A percentile compares a stretch with the other conserved stretches of the same genome.
Evolutionary conservation across 805 yeast species (phyloP).

Genomic region (Pichia phayaonensis): DNA sequence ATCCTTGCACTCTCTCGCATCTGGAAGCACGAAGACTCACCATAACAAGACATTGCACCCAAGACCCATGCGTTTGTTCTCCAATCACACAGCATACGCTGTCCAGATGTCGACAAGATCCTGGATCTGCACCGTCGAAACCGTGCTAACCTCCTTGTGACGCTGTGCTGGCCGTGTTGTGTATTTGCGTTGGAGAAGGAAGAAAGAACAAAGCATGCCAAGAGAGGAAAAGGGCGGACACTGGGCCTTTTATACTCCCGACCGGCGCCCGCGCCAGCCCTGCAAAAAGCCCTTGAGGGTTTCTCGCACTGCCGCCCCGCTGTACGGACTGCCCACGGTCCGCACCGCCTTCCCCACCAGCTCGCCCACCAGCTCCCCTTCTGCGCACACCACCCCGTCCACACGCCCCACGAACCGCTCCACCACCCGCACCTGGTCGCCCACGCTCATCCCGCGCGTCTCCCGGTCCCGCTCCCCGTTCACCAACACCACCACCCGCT

Average conservation of each 20-base stretch:
- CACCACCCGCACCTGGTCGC: neutral
- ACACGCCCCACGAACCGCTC: neutral
- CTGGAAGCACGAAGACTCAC: constrained; percentile 7
- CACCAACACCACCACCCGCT: neutral
- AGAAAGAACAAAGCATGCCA: neutral
- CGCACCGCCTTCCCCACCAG: neutral
- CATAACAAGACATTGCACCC: constrained; percentile 8
- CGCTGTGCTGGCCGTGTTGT: constrained; percentile 5
- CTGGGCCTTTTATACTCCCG: neutral
- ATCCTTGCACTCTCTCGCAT: constrained; percentile 9
- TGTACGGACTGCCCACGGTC: neutral
- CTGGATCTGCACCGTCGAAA: neutral
- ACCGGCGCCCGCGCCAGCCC: neutral
- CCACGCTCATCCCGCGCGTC: neutral
- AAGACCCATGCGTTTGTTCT: constrained; percentile 4
- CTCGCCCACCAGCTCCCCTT: neutral
- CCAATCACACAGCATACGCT: neutral
- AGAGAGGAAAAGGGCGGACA: neutral
- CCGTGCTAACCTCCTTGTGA: constrained; percentile 6
- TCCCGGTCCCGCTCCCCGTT: neutral
- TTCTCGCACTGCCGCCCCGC: neutral
- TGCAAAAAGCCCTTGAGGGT: neutral
- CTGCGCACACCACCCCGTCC: neutral
- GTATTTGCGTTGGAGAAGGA: constrained; percentile 7
- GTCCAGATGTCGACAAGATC: neutral